phyloP scores from a whole-genome alignment of 2,329 filamentous ascomycete species.

The Aspergillus ochraceoroseus region DNA sequence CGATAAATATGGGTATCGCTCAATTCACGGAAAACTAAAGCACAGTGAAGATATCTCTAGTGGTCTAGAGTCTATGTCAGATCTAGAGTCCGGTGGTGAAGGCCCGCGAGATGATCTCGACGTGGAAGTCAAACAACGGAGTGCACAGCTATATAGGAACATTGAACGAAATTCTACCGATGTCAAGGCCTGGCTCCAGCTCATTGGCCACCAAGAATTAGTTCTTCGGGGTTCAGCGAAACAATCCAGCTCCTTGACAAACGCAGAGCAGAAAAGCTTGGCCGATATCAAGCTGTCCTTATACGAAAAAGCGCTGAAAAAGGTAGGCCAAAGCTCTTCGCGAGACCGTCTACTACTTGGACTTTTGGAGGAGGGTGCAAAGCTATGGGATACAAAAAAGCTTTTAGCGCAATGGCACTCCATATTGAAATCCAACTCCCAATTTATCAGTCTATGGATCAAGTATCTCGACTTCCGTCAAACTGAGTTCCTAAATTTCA shows the following conservation, averaged over 20 bases:
- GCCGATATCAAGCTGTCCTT: constrained; percentile 76
- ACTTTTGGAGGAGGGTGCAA: constrained; percentile 68
- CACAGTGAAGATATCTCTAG: constrained; percentile 43
- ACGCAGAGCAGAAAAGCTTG: constrained; percentile 62
- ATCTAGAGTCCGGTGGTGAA: constrained; percentile 42
- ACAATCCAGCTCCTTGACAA: constrained; percentile 44
- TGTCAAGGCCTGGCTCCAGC: constrained; percentile 66
- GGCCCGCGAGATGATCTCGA: constrained; percentile 37
- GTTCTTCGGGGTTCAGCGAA: constrained; percentile 51
- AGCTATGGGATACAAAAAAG: constrained; percentile 64
- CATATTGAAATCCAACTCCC: constrained; percentile 52
- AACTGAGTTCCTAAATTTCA: constrained; percentile 61
- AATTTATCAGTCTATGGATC: constrained; percentile 64
- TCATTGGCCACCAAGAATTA: constrained; percentile 72
- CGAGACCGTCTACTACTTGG: constrained; percentile 60
- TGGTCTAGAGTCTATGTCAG: constrained; percentile 48
- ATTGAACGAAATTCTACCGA: constrained; percentile 64
- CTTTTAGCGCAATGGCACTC: constrained; percentile 62
- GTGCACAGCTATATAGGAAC: constrained; percentile 56
- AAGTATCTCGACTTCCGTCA: constrained; percentile 67
- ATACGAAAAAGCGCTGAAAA: constrained; percentile 68
- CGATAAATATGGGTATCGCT: constrained; percentile 56
- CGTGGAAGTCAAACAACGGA: constrained; percentile 42
- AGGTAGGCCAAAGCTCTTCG: constrained; percentile 46
- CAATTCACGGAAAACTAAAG: constrained; percentile 61